Conservation (phyloP, 75 land plant species). For the Sequoia sempervirens region DNA sequence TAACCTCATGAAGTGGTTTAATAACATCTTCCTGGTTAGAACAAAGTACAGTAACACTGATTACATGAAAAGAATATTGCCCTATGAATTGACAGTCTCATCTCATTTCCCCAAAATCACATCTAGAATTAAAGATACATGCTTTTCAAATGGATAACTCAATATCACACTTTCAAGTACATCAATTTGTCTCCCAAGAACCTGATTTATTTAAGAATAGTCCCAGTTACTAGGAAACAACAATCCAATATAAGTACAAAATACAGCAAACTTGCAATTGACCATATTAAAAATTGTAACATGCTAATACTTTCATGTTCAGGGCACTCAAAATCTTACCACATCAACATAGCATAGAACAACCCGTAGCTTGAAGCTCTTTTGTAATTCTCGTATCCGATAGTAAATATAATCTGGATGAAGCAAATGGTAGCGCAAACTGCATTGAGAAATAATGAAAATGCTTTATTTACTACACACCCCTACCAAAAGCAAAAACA, state of each 20-base stretch:
- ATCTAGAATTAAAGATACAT: background rate
- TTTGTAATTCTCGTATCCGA: constrained; percentile 90
- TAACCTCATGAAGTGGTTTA: constrained; percentile 94
- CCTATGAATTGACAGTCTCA: background rate
- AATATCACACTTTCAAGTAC: background rate
- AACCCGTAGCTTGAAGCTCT: constrained; percentile 81
- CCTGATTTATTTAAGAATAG: background rate
- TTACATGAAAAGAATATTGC: constrained; percentile 4
- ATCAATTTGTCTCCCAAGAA: background rate
- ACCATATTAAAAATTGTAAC: background rate
- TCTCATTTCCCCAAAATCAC: background rate
- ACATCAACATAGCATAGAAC: constrained; percentile 93
- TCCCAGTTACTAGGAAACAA: background rate
- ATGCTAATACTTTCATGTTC: background rate
- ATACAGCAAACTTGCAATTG: background rate
- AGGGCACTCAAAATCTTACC: constrained; percentile 40
- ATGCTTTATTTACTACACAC: background rate
- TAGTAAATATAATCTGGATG: constrained; percentile 97
- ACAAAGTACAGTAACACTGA: background rate
- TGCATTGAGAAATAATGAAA: constrained; percentile 22
- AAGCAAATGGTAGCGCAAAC: constrained; percentile 94
- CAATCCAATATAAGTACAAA: background rate
- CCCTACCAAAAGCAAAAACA: background rate
- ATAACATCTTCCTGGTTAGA: constrained; percentile 87
- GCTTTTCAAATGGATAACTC: too few species aligned